Base-by-base conservation (phyloP, 208 protist species). In the Trypanosoma melophagium region DNA sequence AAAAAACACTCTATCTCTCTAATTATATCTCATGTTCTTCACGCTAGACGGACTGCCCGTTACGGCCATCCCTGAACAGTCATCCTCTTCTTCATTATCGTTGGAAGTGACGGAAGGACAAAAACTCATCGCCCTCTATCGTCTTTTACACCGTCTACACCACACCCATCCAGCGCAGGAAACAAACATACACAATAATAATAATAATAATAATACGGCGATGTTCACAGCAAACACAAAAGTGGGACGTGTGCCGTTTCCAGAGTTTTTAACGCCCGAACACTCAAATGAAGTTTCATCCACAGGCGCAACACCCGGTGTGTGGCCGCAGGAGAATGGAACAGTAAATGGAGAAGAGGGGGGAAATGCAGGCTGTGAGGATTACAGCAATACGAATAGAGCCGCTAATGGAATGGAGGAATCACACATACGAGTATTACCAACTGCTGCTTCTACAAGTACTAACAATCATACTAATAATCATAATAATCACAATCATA, bases 71-170 rank as follows among this genome's bases (percentile, higher is more conserved):
- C 40, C 56, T 1, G 52, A 10, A 5, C 4, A 14, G 7, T n/a
- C 35, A n/a, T n/a, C n/a, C n/a, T n/a, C n/a, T n/a, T n/a, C n/a
- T n/a, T n/a, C n/a, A n/a, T n/a, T n/a, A 5, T 14, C 12, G 3
- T 67, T 80, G 21, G 61, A 53, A 17, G 50, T 52, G 14, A 53
- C 54, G 17, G 70, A 85, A 7, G 87, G 83, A 4, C 74, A 76
- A 47, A 77, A 87, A 40, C 77, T 93, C 10, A 66, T 90, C 31
- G 22, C 60, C 19, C 70, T 93, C 40, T 90, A 84, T 63, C 81
- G 83, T 12, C 80, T 93, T 21, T 80, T 88, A 49, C 69, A 89
- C 16, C 84, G 80, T 7, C 69, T 93, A 12, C 87, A 89, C 56
- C 59, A 76, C 66, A 65, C 73, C 13, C 63, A 73, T 31, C n/a